Base-by-base conservation (phyloP, 352 stramenopile species). In the Thalassiosira hispida region DNA sequence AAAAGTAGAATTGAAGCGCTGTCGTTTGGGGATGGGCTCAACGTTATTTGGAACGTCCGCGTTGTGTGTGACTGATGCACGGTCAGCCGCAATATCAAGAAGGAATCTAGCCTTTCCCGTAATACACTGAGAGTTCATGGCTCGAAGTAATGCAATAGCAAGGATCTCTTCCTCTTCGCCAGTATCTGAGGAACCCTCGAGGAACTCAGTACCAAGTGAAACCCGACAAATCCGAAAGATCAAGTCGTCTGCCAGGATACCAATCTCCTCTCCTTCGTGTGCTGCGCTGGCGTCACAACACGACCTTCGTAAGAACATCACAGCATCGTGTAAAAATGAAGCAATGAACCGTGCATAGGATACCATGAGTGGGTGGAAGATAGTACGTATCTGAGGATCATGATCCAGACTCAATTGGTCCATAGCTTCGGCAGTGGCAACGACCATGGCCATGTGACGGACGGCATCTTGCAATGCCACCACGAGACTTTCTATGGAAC, bases 331-430 rank as follows among this genome's bases (percentile, higher is more conserved):
- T n/a, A 78, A 62, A 44, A 27, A 49, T n/a, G 68, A 72, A 12
- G 62, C 51, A 5, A 53, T 55, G 23, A 83, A 83, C 16, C 35
- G 75, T 53, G 68, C 31, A 35, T 65, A 78, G 16, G 49, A 51
- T 11, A 56, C 23, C 22, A 79, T 49, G 20, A 83, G 20, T 29
- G 76, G 62, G 35, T 76, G 20, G 56, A 79, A 79, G 46, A 79
- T 78, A 1, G 67, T 14, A 46, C 65, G 52, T 23, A 78, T 67
- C 22, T 71, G 27, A 8, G 69, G 61, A 64, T 73, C 63, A 22
- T 52, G 38, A 29, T 64, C 38, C 25, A 83, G 35, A 46, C 55
- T 61, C 18, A 83, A 67, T 46, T 67, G 71, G n/a, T 83, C 76
- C 61, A 78, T 75, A 29, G 38, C 55, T 65, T 83, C 76, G n/a